Evolutionary conservation across 441 rosid genomes (phyloP).

Genomic region (California macrophylla): DNA sequence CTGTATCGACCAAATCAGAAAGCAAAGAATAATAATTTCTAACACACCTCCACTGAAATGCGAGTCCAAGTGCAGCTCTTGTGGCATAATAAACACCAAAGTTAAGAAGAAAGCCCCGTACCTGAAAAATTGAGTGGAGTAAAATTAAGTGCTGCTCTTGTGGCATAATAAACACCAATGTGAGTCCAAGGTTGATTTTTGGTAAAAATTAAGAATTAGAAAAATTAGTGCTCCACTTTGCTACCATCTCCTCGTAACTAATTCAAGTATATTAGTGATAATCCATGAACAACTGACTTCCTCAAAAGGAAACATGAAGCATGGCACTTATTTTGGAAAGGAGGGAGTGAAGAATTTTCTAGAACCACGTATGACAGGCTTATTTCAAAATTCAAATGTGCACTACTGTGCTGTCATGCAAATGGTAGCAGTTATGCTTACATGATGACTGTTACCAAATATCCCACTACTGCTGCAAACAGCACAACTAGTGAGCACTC

Average conservation of each 20-base stretch:
- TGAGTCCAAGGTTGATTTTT: no score
- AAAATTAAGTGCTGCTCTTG: no score
- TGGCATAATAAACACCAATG: no score
- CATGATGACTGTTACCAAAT: neutral
- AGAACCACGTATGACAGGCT: neutral
- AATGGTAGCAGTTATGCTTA: neutral
- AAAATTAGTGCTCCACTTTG: no score
- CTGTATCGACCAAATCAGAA: neutral
- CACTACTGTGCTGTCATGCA: neutral
- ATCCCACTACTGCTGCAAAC: neutral
- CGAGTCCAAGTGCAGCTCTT: slow-evolving; percentile 84
- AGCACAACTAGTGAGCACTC: neutral
- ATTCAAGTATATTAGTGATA: no score
- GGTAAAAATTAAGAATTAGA: no score
- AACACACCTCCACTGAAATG: slow-evolving; percentile 83
- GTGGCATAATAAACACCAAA: slow-evolving; percentile 89
- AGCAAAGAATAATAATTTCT: slow-evolving; percentile 1
- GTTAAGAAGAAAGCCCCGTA: slow-evolving; percentile 87
- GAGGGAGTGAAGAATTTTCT: neutral
- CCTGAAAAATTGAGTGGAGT: slow-evolving; percentile 34
- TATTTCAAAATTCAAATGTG: neutral
- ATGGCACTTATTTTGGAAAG: no score
- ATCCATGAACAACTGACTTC: no score
- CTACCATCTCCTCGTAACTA: no score
- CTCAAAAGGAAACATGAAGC: no score